phyloP scores from a whole-genome alignment of 2,329 filamentous ascomycete genomes.

The Nectriaceae sp. region DNA sequence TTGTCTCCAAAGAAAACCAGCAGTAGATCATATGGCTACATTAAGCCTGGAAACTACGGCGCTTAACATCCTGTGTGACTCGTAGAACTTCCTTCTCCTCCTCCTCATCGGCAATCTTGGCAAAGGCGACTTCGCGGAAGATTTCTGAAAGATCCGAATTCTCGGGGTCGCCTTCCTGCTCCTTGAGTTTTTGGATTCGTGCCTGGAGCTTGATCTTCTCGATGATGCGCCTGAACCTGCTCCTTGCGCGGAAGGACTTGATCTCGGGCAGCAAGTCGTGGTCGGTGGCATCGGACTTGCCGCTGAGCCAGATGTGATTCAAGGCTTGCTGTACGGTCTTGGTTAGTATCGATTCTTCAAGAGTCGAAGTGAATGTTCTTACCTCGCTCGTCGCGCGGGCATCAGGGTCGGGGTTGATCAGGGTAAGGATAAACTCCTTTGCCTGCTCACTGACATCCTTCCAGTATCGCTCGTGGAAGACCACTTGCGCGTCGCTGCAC shows the following conservation, averaged over 20 bases:
- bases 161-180: constrained; percentile 82
- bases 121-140: constrained; percentile 91
- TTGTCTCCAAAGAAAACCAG: no score
- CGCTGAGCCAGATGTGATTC: constrained; percentile 84
- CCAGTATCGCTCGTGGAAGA: constrained; percentile 99
- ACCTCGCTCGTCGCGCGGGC: constrained; percentile 78
- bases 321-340: constrained; percentile 64
- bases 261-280: constrained; percentile 98
- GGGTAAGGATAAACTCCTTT: constrained; percentile 85
- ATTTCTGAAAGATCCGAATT: constrained; percentile 64
- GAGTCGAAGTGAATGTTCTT: constrained; percentile 30
- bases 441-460: constrained; percentile 94
- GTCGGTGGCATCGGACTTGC: constrained; percentile 87
- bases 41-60: constrained; percentile 29
- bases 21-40: no score
- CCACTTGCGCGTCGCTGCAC: constrained; percentile 78
- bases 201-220: constrained; percentile 95
- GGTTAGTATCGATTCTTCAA: constrained; percentile 18
- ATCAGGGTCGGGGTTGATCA: constrained; percentile 78
- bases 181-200: constrained; percentile 90
- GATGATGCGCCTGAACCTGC: constrained; percentile 88
- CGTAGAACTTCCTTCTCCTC: constrained; percentile 77
- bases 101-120: constrained; percentile 81
- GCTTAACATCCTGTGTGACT: constrained; percentile 56
- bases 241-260: constrained; percentile 87